These are phyloP conservation scores for Saccharomycopsis fibuligera DNA, from an alignment of 805 yeast species.

Conservation along the genomic window DNA sequence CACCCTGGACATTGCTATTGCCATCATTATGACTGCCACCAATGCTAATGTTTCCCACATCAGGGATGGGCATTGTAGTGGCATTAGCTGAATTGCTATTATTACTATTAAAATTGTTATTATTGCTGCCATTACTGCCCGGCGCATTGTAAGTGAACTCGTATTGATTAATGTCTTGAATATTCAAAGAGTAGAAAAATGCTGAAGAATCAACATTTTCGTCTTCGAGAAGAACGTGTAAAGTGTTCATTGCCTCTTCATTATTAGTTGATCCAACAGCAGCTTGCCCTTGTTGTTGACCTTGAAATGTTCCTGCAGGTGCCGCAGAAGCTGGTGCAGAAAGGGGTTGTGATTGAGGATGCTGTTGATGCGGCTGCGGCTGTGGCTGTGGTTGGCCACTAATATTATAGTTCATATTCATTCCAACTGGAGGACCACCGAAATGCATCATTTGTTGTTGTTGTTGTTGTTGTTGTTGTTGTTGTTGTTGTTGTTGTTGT, in stretches of 20 bases:
- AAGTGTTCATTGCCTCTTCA: conserved; percentile 7
- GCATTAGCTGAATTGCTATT: no score
- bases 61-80: no score
- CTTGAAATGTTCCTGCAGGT: not conserved
- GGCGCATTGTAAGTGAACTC: conserved; percentile 1
- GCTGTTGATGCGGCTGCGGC: conserved; percentile 1
- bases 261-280: not conserved
- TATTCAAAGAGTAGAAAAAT: conserved; percentile 11
- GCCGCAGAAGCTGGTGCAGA: not conserved
- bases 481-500: no score
- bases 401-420: not conserved
- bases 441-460: not conserved
- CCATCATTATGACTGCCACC: no score
- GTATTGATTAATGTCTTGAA: conserved; percentile 4
- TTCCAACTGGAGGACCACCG: not conserved
- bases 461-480: not conserved
- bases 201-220: conserved; percentile 10
- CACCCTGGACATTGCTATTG: no score
- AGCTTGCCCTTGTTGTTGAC: no score
- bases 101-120: no score
- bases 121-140: no score
- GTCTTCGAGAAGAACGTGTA: conserved; percentile 7
- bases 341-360: not conserved
- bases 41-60: no score
- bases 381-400: conserved; percentile 3